Percentiles rank a stretch among this genome's conserved stretches.
These are phyloP conservation scores for Saccharomyces jurei DNA, from an alignment of 805 yeast genomes.

Conservation along the genomic window DNA sequence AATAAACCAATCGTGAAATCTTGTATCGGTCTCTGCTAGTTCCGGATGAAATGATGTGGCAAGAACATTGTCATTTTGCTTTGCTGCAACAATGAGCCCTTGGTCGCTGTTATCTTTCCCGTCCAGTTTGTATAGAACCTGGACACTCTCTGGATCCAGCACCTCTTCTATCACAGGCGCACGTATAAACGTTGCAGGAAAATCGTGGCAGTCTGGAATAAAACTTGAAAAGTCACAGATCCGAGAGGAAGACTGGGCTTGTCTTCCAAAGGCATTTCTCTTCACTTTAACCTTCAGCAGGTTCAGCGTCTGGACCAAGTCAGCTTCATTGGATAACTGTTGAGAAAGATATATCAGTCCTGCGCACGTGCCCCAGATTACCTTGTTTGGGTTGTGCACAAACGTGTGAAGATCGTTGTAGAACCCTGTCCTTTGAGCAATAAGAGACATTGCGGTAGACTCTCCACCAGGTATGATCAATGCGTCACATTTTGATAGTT, in stretches of 20 bases:
- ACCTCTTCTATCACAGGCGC: conserved; percentile 58
- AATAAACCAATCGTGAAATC: conserved; percentile 67
- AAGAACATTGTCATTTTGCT: conserved; percentile 49
- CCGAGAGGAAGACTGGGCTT: conserved; percentile 54
- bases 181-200: conserved; percentile 52
- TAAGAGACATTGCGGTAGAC: conserved; percentile 59
- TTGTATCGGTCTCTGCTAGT: conserved; percentile 41
- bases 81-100: conserved; percentile 57
- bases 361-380: conserved; percentile 85
- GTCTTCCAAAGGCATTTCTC: conserved; percentile 76
- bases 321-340: conserved; percentile 43
- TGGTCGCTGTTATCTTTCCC: conserved; percentile 6
- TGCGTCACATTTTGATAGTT: conserved; percentile 46
- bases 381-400: conserved; percentile 40
- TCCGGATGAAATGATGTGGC: conserved; percentile 84
- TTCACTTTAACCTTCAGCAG: conserved; percentile 56
- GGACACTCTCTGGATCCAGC: conserved; percentile 24
- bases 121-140: conserved; percentile 35
- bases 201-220: conserved; percentile 34
- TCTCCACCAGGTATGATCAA: conserved; percentile 67
- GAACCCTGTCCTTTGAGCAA: conserved; percentile 58
- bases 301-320: conserved; percentile 50
- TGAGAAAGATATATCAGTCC: conserved; percentile 63
- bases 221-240: conserved; percentile 36
- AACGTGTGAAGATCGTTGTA: conserved; percentile 45